Conservation (phyloP, 257 asterid species). For the Gentiana dahurica region DNA sequence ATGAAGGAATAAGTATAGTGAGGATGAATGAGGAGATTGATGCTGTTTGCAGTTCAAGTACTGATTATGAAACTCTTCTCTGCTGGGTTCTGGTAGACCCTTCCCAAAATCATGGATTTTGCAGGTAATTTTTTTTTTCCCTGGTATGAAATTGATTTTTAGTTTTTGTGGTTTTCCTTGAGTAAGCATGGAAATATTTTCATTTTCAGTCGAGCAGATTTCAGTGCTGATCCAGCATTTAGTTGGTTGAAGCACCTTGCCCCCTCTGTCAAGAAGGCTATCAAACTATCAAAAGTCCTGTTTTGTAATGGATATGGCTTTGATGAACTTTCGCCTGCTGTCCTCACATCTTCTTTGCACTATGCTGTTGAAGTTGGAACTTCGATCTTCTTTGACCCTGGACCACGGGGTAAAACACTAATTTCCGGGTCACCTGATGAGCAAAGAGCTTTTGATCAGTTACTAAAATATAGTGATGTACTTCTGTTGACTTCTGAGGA, state of each 20-base stretch:
- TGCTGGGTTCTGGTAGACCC: constrained; percentile 99
- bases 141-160: background rate
- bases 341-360: constrained; percentile 62
- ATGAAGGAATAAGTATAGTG: constrained; percentile 61
- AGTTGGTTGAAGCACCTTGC: constrained; percentile 71
- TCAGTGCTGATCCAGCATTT: constrained; percentile 66
- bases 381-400: constrained; percentile 90
- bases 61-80: constrained; percentile 54
- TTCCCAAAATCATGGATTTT: constrained; percentile 80
- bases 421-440: constrained; percentile 55
- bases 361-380: constrained; percentile 86
- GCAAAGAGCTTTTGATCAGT: constrained; percentile 54
- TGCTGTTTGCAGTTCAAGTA: constrained; percentile 21
- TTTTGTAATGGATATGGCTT: constrained; percentile 90
- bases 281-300: constrained; percentile 63
- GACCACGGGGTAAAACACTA: constrained; percentile 77
- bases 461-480: constrained; percentile 76
- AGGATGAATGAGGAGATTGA: constrained; percentile 48
- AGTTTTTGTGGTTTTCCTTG: background rate
- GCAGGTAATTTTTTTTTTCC: constrained; percentile 46
- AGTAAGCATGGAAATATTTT: constrained; percentile 4
- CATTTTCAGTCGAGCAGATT: constrained; percentile 75
- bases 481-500: constrained; percentile 93
- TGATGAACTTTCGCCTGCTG: constrained; percentile 69
- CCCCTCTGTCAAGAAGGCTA: constrained; percentile 55